Evolutionary conservation across 306 rosid species (phyloP).

Genomic region (Rosa lucieae): DNA sequence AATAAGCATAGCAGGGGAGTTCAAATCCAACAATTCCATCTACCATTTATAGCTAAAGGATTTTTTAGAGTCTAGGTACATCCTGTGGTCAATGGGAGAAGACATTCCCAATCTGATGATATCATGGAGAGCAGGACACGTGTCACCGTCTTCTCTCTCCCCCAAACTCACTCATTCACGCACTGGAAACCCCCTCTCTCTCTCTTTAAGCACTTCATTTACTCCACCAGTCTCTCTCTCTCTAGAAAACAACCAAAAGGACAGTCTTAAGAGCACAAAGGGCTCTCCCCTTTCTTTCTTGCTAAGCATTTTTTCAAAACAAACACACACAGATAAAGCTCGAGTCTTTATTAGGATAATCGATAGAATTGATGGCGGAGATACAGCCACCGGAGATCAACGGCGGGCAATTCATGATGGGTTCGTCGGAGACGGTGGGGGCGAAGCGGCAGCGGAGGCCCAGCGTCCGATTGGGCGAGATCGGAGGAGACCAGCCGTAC

Average conservation of each 20-base stretch:
- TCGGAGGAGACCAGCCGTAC: conserved; percentile 86
- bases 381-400: conserved; percentile 67
- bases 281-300: background rate
- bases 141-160: background rate
- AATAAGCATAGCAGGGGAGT: background rate
- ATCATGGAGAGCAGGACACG: conserved; percentile 3
- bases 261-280: conserved; percentile 4
- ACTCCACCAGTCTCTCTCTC: background rate
- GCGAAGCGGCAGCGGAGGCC: conserved; percentile 90
- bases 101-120: conserved; percentile 7
- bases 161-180: background rate
- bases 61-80: background rate
- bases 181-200: background rate
- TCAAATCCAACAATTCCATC: background rate
- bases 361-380: conserved; percentile 54
- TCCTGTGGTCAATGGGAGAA: conserved; percentile 11
- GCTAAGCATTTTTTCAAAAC: background rate
- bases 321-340: background rate
- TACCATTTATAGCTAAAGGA: background rate
- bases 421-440: conserved; percentile 57
- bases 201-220: conserved; percentile 6
- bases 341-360: background rate
- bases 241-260: conserved; percentile 14
- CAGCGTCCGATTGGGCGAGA: conserved; percentile 89
- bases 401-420: conserved; percentile 39